phyloP scores from a whole-genome alignment of 73 alveolate species.

The Paramecium octaurelia region DNA sequence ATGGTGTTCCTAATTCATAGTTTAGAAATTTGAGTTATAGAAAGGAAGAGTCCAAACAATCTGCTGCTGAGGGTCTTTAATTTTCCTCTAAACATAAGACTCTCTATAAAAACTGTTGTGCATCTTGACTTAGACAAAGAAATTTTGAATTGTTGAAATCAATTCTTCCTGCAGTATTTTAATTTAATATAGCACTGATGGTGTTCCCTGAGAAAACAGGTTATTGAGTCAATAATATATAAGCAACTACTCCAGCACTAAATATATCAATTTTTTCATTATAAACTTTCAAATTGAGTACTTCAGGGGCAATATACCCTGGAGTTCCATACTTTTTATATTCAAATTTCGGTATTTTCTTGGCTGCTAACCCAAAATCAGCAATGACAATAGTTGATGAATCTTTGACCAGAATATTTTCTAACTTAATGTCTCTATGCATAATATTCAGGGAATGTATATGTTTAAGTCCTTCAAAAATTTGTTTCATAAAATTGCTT shows the following conservation, averaged over 20 bases:
- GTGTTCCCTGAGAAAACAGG: slow-evolving; percentile 10
- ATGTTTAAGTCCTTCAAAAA: slow-evolving; percentile 40
- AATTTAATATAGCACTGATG: not conserved
- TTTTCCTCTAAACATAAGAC: not conserved
- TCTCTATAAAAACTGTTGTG: not conserved
- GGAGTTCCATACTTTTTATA: slow-evolving; percentile 65
- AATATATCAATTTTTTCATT: slow-evolving; percentile 56
- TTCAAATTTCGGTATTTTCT: not conserved
- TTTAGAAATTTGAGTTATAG: not conserved
- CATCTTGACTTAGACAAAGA: not conserved
- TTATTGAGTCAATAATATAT: slow-evolving; percentile 29
- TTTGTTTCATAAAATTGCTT: not conserved
- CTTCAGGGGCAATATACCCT: slow-evolving; percentile 64
- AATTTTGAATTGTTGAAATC: not conserved
- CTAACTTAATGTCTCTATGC: slow-evolving; percentile 59
- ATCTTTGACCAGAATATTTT: slow-evolving; percentile 1
- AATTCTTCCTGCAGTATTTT: slow-evolving; percentile 34
- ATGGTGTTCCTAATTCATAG: not conserved
- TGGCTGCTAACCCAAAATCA: slow-evolving; percentile 36
- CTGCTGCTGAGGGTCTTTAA: not conserved
- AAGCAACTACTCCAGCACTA: slow-evolving; percentile 50
- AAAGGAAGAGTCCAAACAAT: not conserved
- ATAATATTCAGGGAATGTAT: slow-evolving; percentile 50
- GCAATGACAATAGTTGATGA: not conserved
- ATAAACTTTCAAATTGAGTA: slow-evolving; percentile 22